These are phyloP conservation scores for Polytrichum formosum DNA, from an alignment of 225 moss, liverwort and hornwort genomes.

Conservation along the genomic window DNA sequence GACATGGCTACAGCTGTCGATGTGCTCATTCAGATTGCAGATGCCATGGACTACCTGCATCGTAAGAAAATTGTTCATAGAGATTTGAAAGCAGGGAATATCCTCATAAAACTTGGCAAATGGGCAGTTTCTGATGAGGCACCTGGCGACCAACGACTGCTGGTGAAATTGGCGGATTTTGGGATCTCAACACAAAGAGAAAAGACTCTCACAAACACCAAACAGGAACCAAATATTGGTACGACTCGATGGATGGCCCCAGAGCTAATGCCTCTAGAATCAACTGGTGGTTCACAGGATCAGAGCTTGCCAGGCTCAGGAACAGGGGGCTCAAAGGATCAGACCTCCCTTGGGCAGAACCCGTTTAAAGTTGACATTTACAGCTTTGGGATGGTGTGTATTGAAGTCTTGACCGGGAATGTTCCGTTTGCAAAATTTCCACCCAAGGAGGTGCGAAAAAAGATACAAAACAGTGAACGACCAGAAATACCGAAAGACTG, in stretches of 20 bases:
- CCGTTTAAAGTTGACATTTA: not conserved
- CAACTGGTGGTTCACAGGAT: not conserved
- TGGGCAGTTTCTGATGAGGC: not conserved
- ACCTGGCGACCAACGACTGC: not conserved
- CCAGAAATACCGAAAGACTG: not conserved
- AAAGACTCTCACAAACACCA: not conserved
- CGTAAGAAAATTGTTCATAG: slow-evolving; percentile 2
- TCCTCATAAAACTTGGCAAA: slow-evolving; percentile 1
- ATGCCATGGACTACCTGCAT: slow-evolving; percentile 12
- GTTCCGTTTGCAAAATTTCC: not conserved
- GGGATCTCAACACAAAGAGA: slow-evolving; percentile 10
- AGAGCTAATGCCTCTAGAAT: not conserved
- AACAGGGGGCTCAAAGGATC: not conserved
- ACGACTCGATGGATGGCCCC: slow-evolving; percentile 16
- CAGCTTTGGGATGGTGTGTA: slow-evolving; percentile 2
- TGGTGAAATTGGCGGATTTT: slow-evolving; percentile 18
- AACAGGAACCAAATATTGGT: not conserved
- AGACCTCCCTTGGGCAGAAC: not conserved
- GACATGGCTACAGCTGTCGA: slow-evolving; percentile 10
- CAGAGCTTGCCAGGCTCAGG: no score
- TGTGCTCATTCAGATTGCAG: slow-evolving; percentile 13
- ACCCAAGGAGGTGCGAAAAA: not conserved
- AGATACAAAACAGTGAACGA: not conserved
- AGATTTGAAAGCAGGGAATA: slow-evolving; percentile 9
- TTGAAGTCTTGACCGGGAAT: not conserved